These are phyloP conservation scores for Poa annua DNA, from an alignment of 176 grass and related monocot species.

Conservation along the genomic window DNA sequence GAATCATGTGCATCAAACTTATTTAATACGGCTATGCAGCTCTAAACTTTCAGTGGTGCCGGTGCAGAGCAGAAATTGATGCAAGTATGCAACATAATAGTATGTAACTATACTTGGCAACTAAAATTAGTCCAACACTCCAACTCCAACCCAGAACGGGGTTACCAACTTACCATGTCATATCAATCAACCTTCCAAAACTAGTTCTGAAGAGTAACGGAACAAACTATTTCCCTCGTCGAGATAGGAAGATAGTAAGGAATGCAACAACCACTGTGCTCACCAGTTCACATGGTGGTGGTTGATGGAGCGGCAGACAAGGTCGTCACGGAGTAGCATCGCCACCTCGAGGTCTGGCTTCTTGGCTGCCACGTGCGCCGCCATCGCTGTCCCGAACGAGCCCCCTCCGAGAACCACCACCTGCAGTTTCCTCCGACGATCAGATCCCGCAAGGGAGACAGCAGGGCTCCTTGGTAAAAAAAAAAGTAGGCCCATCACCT, in stretches of 20 bases:
- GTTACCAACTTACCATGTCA: neutral
- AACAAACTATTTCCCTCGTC: neutral
- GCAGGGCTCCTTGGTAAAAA: neutral
- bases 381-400: constrained; percentile 91
- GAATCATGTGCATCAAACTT: neutral
- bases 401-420: constrained; percentile 82
- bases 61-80: neutral
- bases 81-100: neutral
- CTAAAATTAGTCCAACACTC: neutral
- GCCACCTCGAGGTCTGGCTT: constrained; percentile 69
- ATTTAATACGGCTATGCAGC: neutral
- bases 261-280: neutral
- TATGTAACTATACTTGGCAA: neutral
- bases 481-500: constrained; percentile 38
- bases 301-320: constrained; percentile 79
- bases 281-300: constrained; percentile 65
- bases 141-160: neutral
- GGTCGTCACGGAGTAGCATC: constrained; percentile 77
- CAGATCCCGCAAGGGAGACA: neutral
- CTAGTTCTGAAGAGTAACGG: neutral
- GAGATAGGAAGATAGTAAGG: constrained; percentile 10
- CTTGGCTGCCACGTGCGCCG: constrained; percentile 71
- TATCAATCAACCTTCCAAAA: neutral
- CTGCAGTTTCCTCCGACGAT: constrained; percentile 39
- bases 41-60: neutral